phyloP scores from a whole-genome alignment of 148 eudicot genomes.

The Polygonum maritimum region DNA sequence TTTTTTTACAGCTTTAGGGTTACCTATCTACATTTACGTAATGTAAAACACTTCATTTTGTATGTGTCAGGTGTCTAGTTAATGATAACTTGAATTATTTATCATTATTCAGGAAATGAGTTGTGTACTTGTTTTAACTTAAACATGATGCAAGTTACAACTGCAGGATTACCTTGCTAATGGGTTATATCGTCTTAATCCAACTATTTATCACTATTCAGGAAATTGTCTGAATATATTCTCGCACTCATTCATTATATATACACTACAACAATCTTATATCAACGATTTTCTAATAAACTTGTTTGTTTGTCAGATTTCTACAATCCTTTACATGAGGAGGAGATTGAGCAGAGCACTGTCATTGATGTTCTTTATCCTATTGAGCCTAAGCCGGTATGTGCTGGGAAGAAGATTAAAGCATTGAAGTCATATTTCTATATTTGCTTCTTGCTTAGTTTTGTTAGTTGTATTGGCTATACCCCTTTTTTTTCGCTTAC shows the following conservation, averaged over 20 bases:
- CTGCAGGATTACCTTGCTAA: too few relatives aligned
- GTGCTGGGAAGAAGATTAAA: neutral
- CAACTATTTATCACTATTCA: neutral
- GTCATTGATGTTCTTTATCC: conserved; percentile 60
- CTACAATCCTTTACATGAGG: conserved; percentile 76
- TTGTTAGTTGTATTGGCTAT: neutral
- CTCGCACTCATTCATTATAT: neutral
- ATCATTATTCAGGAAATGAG: neutral
- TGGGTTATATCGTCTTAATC: neutral
- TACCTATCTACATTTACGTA: neutral
- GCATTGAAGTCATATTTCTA: neutral
- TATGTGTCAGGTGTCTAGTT: neutral
- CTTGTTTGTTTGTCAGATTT: conserved; percentile 47
- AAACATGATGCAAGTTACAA: too few relatives aligned
- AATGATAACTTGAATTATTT: neutral
- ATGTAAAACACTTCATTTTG: neutral
- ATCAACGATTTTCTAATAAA: neutral
- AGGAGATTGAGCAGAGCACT: conserved; percentile 86
- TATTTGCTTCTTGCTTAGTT: neutral
- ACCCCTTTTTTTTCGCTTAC: neutral
- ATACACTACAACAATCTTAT: neutral
- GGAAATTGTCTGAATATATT: neutral
- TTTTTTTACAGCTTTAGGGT: neutral
- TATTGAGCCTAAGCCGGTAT: conserved; percentile 71
- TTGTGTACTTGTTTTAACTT: neutral